Base-by-base conservation (phyloP, 2,329 filamentous ascomycete species). In the Cordyceps sp. region DNA sequence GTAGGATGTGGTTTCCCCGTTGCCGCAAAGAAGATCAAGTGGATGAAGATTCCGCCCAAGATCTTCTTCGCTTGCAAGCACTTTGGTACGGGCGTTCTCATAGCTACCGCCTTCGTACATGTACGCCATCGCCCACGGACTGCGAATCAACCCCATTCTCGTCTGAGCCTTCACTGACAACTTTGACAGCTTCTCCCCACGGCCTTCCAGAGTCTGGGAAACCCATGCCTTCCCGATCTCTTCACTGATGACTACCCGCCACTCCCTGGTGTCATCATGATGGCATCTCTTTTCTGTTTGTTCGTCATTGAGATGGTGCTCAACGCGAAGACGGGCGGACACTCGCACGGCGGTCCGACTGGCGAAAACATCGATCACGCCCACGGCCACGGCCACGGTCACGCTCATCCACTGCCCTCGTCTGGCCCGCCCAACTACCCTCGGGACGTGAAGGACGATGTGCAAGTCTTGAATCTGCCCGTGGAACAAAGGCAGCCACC, bases 31-130 rank as follows among this genome's bases (percentile, higher is more conserved):
- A 73, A 70, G 48, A 52, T 73, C 41, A 63, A 52, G 33, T 68
- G 65, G 62, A 52, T 74, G 44, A 70, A 66, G 49, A 64, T 73
- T 8, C 66, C 68, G 0, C 54, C 63, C 2, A 63, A 59, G 39
- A 45, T 69, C 21, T 73, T 74, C 49, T 74, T 74, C 45, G 64
- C 68, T 34, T 73, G 67, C 52, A 74, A 74, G 42, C 69, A 74
- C 43, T 77, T 78, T 39, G 73, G 77, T 47, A 82, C 77, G 1
- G 77, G 77, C 37, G 77, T 82, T 14, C 58, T 82, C 24, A 68
- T 82, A 35, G 76, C 77, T 18, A 82, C 77, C 2, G 77, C 77
- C 3, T 82, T 82, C 41, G 76, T 81, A 15, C 77, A 82, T 61
- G 62, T 73, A 44, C 42, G 61, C 17, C 9, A n/a, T n/a, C n/a